Evolutionary conservation across 1,284 basidiomycete species (phyloP).

Genomic region (Puccinia horiana): DNA sequence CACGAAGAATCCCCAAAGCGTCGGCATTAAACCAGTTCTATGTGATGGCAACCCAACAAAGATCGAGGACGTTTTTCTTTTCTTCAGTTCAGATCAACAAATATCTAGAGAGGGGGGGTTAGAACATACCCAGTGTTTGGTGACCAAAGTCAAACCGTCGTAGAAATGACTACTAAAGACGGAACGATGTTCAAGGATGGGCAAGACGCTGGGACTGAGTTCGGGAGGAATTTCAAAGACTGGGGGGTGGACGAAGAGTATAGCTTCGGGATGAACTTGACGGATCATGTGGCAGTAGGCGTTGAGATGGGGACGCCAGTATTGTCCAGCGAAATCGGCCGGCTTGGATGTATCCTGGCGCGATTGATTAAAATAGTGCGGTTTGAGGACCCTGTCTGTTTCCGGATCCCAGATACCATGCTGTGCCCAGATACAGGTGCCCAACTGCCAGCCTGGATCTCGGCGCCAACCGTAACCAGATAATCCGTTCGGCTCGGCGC

Average conservation of each 20-base stretch:
- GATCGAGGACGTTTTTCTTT: too few relatives aligned
- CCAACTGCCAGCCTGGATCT: constrained; percentile 74
- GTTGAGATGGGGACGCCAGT: constrained; percentile 77
- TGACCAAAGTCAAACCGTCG: constrained; percentile 73
- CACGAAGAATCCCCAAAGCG: constrained; percentile 71
- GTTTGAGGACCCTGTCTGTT: constrained; percentile 69
- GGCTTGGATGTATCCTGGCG: constrained; percentile 54
- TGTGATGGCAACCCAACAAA: neutral
- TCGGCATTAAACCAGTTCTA: constrained; percentile 82
- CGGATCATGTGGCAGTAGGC: constrained; percentile 71
- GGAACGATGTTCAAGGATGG: constrained; percentile 62
- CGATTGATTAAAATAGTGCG: constrained; percentile 72
- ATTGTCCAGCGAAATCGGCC: constrained; percentile 75
- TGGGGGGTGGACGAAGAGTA: constrained; percentile 87
- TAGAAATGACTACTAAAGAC: constrained; percentile 89
- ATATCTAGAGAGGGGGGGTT: neutral
- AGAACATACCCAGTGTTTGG: constrained; percentile 60
- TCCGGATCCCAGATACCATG: constrained; percentile 87
- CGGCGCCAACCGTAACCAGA: constrained; percentile 76
- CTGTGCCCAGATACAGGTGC: constrained; percentile 82
- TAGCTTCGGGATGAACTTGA: constrained; percentile 74
- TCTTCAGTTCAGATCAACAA: too few relatives aligned
- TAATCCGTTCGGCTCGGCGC: constrained; percentile 52
- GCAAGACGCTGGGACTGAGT: constrained; percentile 13
- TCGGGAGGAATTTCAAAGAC: constrained; percentile 69